Evolutionary conservation across 1,284 basidiomycete species (phyloP), one percentile per base, ranked within the genome.

Genomic region (Trichosporon coremiiforme): DNA sequence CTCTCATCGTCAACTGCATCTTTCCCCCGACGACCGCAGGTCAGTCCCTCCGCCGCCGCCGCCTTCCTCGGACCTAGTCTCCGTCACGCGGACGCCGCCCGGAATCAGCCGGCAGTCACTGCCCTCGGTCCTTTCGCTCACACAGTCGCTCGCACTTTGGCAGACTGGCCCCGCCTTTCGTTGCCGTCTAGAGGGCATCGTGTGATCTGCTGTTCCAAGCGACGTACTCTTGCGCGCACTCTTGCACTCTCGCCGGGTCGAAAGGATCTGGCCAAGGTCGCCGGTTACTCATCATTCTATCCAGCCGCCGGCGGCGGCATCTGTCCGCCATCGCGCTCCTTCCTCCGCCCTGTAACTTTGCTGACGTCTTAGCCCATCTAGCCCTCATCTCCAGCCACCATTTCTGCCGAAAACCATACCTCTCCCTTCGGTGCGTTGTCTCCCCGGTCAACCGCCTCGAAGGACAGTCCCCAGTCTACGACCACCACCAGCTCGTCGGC

Each of bases 401-500:
- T 80, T 76, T 77, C 79, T 36, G 71, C 74, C 69, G 72, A 79
- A 65, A 78, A 78, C 25, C 77, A 79, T 15, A 80, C 80, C 66
- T 79, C 80, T 53, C 77, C 78, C 47, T 75, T 78, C 65, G 73
- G 71, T 65, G 79, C 79, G 55, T 80, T 79, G 22, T 82, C 81
- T 17, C 80, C 80, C 22, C 73, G 71, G 22, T 81, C 80, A 33
- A 76, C 77, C 29, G 77, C 77, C 63, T 82, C 80, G 29, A 74
- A 74, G 65, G 70, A 63, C 38, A 74, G 73, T 41, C 73, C 73
- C 3, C 73, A 72, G 70, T 73, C 71, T 33, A 74, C 68, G 6
- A 50, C 73, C 1, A 73, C 70, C 15, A 31, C 75, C 3, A 69
- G 75, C 1, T 68, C 69, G 45, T 74, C 22, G 77, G 78, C 64